These are phyloP conservation scores for Stipa capillata DNA, from an alignment of 176 grass and related monocot species.

Conservation along the genomic window DNA sequence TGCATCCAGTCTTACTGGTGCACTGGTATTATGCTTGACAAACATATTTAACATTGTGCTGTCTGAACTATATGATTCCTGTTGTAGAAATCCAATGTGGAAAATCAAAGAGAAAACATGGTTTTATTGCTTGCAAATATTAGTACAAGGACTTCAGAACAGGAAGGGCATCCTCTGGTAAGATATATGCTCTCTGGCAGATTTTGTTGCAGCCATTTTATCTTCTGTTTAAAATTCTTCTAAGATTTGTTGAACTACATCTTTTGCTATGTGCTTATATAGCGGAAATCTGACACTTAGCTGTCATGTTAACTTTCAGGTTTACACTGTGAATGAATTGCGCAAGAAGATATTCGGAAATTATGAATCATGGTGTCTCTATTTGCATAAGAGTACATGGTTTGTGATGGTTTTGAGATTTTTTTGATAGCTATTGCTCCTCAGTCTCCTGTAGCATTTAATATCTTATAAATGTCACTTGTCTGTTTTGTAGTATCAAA, in stretches of 20 bases:
- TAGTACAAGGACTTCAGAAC: slow-evolving; percentile 21
- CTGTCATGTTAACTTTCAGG: slow-evolving; percentile 28
- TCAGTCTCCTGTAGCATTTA: background rate
- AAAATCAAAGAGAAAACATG: slow-evolving; percentile 76
- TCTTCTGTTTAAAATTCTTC: background rate
- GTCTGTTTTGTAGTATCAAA: slow-evolving; percentile 7
- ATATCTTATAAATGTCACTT: background rate
- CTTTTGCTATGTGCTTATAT: background rate
- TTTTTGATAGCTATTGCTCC: background rate
- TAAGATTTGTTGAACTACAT: background rate
- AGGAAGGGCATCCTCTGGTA: slow-evolving; percentile 36
- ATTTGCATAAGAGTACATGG: slow-evolving; percentile 41
- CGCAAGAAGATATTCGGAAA: slow-evolving; percentile 49
- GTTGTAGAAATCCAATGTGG: slow-evolving; percentile 57
- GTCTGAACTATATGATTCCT: background rate
- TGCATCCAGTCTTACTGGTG: too few relatives aligned
- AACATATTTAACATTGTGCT: background rate
- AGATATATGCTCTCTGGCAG: slow-evolving; percentile 15
- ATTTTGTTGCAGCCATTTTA: background rate
- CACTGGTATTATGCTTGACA: slow-evolving; percentile 5
- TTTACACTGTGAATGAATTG: slow-evolving; percentile 25
- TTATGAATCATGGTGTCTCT: slow-evolving; percentile 58
- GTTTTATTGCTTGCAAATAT: slow-evolving; percentile 71
- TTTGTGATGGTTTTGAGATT: background rate
- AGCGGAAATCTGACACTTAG: background rate